Percentiles rank a stretch among this genome's conserved stretches.
Evolutionary conservation across 2,329 filamentous ascomycete genomes (phyloP).

Genomic region (Sporothrix brunneoviolacea): DNA sequence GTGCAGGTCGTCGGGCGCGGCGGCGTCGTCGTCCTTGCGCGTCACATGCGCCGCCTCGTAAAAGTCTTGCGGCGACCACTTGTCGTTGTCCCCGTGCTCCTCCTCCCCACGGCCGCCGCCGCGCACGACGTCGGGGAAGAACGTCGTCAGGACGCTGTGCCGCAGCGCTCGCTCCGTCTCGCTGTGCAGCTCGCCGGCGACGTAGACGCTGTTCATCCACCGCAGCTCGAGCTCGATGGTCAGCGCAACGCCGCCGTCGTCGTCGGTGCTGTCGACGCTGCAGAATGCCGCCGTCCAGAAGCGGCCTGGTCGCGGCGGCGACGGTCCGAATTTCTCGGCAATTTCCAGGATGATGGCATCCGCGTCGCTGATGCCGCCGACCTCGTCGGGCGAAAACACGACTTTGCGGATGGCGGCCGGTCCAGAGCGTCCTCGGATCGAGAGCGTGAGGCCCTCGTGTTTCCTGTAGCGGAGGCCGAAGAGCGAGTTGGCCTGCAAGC

Average conservation of each 20-base stretch:
- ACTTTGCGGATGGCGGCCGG: not conserved
- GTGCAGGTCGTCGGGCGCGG: slow-evolving; percentile 31
- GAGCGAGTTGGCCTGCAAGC: not conserved
- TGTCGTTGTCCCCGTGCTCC: not conserved
- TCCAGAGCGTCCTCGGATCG: not conserved
- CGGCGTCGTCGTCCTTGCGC: slow-evolving; percentile 33
- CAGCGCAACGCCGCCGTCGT: slow-evolving; percentile 7
- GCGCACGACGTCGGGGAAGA: slow-evolving; percentile 15
- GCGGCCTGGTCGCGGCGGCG: not conserved
- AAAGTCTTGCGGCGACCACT: slow-evolving; percentile 49
- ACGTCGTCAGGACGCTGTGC: slow-evolving; percentile 14
- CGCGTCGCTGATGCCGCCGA: not conserved
- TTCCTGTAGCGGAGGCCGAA: not conserved
- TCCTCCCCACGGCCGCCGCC: not conserved
- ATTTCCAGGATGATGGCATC: not conserved
- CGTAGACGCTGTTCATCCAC: slow-evolving; percentile 25
- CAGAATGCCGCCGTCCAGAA: slow-evolving; percentile 16
- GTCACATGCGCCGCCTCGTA: slow-evolving; percentile 64
- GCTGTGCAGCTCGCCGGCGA: slow-evolving; percentile 4
- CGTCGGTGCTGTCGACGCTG: not conserved
- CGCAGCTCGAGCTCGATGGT: slow-evolving; percentile 21
- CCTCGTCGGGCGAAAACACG: not conserved
- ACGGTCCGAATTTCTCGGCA: not conserved
- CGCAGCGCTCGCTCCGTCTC: not conserved
- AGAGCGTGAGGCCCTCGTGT: not conserved